Conservation (phyloP, 2,329 filamentous ascomycete genomes). For the Epichloe sibirici region DNA sequence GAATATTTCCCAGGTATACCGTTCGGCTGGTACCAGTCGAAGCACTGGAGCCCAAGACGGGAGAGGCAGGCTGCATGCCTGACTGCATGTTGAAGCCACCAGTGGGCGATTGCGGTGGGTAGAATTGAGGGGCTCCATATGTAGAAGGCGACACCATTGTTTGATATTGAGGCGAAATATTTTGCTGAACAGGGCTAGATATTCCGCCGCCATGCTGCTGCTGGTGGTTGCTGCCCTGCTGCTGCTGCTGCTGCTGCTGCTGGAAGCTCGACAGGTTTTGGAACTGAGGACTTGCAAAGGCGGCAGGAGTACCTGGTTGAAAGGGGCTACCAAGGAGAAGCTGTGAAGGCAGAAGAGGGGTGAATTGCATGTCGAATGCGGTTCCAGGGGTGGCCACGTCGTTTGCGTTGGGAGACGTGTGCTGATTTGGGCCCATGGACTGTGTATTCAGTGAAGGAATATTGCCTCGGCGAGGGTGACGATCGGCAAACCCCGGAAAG, state of each 20-base stretch:
- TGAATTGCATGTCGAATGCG: constrained; percentile 96
- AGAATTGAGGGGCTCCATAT: constrained; percentile 72
- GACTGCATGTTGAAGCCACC: constrained; percentile 52
- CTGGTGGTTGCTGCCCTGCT: constrained; percentile 36
- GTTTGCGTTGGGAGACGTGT: constrained; percentile 37
- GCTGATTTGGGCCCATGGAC: constrained; percentile 37
- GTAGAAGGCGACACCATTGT: constrained; percentile 75
- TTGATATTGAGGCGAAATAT: constrained; percentile 76
- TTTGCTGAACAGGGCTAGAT: constrained; percentile 63
- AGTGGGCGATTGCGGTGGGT: constrained; percentile 79
- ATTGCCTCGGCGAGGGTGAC: constrained; percentile 72
- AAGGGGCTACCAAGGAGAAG: constrained; percentile 92
- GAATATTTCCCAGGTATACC: constrained; percentile 95
- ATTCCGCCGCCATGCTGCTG: constrained; percentile 50
- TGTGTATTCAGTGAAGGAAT: constrained; percentile 90
- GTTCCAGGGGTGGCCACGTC: constrained; percentile 82
- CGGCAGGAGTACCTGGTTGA: constrained; percentile 83
- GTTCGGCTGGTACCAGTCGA: constrained; percentile 88
- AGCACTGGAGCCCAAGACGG: constrained; percentile 66
- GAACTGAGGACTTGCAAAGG: constrained; percentile 86
- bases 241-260: constrained; percentile 34
- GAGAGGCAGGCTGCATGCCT: constrained; percentile 53
- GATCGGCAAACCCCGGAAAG: constrained; percentile 71
- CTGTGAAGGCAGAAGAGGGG: constrained; percentile 86
- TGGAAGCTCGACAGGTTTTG: constrained; percentile 72